Base-by-base conservation (phyloP, 2,329 filamentous ascomycete species). In the Albophoma yamanashiensis region DNA sequence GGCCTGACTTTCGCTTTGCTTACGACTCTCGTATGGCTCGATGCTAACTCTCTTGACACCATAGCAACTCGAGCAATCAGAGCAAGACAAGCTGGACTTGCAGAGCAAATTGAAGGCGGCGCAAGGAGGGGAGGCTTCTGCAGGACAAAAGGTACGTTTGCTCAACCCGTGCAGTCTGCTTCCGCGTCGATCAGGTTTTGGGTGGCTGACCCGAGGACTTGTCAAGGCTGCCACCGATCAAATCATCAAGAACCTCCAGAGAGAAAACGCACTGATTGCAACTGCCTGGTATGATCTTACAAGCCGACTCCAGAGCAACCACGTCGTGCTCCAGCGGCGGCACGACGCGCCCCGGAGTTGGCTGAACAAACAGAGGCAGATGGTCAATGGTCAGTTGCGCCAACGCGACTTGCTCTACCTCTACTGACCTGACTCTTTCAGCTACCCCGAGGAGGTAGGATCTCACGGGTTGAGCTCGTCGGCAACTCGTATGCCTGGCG, bases 231-330 rank as follows among this genome's bases (percentile, higher is more conserved):
- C 79, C 59, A 73, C 73, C 64, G 82, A 85, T 55, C 76, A 82
- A 68, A 75, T 78, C 57, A 82, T 89, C 68, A 84, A 85, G 65
- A 89, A 87, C 66, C 81, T 95, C 61, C 83, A 89, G 71, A 84
- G 88, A 66, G 91, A 95, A 73, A 91, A 91, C 71, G 82, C 82
- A 45, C 81, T 94, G 69, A 91, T 95, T 67, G 80, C 87, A 34
- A 89, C 86, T n/a, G 91, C 91, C 2, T 95, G 89, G 89, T 92
- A 92, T 75, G 89, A 93, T 72, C 82, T 94, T 67, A 86, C 87
- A 34, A 87, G 82, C 69, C 81, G 91, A 58, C 74, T 95, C 66
- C 90, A 94, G 75, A 92, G 89, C 76, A 93, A 92, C 71, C 89
- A 89, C 63, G 87, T 93, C 50, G 85, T 90, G 59, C 75, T 95